These are phyloP conservation scores for Aspergillus eucalypticola DNA, from an alignment of 2,329 filamentous ascomycete species.

Conservation along the genomic window DNA sequence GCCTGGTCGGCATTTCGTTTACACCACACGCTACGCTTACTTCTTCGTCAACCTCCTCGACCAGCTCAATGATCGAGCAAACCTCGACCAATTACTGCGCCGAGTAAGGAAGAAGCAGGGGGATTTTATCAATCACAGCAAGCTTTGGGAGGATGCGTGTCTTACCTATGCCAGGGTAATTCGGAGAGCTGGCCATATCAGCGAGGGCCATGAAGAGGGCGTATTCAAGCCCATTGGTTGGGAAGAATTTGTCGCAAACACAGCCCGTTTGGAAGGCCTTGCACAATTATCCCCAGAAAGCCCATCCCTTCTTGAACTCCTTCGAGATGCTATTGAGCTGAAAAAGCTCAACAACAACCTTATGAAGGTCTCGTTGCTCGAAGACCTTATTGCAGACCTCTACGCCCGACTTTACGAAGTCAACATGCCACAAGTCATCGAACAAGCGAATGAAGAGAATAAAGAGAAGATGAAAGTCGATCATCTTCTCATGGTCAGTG, in stretches of 20 bases:
- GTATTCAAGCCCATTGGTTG: constrained; percentile 65
- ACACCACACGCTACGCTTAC: constrained; percentile 80
- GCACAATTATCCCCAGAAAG: constrained; percentile 52
- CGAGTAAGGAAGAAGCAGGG: constrained; percentile 78
- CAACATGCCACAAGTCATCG: constrained; percentile 40
- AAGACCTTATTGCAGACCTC: constrained; percentile 89
- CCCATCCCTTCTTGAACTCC: constrained; percentile 57
- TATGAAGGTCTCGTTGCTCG: constrained; percentile 81
- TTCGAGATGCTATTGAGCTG: constrained; percentile 67
- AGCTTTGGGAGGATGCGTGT: constrained; percentile 64
- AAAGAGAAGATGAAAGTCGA: constrained; percentile 51
- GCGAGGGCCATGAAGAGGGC: constrained; percentile 63
- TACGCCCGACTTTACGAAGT: constrained; percentile 64
- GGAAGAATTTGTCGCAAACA: constrained; percentile 64
- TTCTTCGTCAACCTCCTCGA: constrained; percentile 77
- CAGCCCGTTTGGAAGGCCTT: constrained; percentile 62
- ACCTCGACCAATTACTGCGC: constrained; percentile 74
- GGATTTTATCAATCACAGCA: constrained; percentile 66
- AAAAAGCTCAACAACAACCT: constrained; percentile 81
- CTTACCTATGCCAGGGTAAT: constrained; percentile 61
- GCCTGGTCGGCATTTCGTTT: constrained; percentile 85
- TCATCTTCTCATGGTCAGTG: constrained; percentile 46
- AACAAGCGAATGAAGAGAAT: constrained; percentile 47
- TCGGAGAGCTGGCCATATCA: constrained; percentile 58
- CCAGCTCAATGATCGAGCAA: constrained; percentile 71